These are phyloP conservation scores for Terfezia claveryi DNA, from an alignment of 495 filamentous ascomycete species.

Conservation along the genomic window DNA sequence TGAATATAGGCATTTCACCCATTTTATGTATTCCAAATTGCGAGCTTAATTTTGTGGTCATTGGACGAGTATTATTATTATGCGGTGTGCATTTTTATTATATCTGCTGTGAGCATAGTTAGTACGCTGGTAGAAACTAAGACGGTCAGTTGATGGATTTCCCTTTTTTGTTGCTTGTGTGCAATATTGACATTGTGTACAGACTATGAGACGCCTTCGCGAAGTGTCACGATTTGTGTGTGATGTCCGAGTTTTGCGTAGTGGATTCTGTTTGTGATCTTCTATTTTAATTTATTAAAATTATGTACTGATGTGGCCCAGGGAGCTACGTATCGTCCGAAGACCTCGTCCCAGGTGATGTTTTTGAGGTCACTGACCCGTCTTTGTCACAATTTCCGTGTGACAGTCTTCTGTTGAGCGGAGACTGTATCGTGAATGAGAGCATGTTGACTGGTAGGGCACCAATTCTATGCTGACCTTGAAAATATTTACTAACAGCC, in stretches of 20 bases:
- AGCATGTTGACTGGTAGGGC: conserved; percentile 82
- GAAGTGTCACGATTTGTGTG: conserved; percentile 91
- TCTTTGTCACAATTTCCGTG: conserved; percentile 83
- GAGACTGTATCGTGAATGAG: conserved; percentile 97
- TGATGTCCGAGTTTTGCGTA: conserved; percentile 75
- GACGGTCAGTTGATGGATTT: conserved; percentile 29
- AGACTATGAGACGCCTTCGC: conserved; percentile 77
- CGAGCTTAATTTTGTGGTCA: conserved; percentile 85
- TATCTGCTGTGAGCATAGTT: conserved; percentile 77
- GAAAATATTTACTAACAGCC: conserved; percentile 9
- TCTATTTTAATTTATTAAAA: background rate
- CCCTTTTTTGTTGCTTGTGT: conserved; percentile 3
- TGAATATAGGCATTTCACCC: conserved; percentile 61
- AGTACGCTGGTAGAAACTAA: conserved; percentile 78
- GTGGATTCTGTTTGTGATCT: conserved; percentile 62
- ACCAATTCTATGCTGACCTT: background rate
- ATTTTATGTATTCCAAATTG: conserved; percentile 96
- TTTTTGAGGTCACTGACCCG: conserved; percentile 93
- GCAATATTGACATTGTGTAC: conserved; percentile 6
- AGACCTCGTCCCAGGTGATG: conserved; percentile 85
- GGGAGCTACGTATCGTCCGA: conserved; percentile 69
- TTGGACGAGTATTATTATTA: conserved; percentile 95
- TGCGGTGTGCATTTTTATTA: conserved; percentile 83
- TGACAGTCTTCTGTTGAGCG: conserved; percentile 76
- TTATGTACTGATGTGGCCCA: conserved; percentile 21